These are phyloP conservation scores for Cucumis sativus DNA, from an alignment of 306 rosid species.

Conservation along the genomic window Cucumber_9930_V3 NC_026655.2:3607501-3608000, in stretches of 20 bases:
- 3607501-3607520: slow-evolving; percentile 1
- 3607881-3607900: slow-evolving; percentile 49
- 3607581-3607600: slow-evolving; percentile 11
- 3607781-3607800: slow-evolving; percentile 50
- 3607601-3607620: neutral
- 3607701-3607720: slow-evolving; percentile 14
- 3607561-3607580: slow-evolving; percentile 39
- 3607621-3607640: slow-evolving; percentile 7
- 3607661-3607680: slow-evolving; percentile 34
- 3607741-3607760: slow-evolving; percentile 38
- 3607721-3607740: slow-evolving; percentile 23
- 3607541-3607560: slow-evolving; percentile 49
- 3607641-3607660: neutral
- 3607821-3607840: slow-evolving; percentile 54
- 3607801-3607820: slow-evolving; percentile 49
- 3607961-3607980: slow-evolving; percentile 26
- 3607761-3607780: slow-evolving; percentile 65
- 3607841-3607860: slow-evolving; percentile 47
- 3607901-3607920: slow-evolving; percentile 13
- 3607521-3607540: slow-evolving; percentile 38
- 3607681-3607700: slow-evolving; percentile 10
- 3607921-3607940: neutral
- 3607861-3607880: neutral
- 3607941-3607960: slow-evolving; percentile 60
- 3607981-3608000: neutral